Conservation (phyloP, 1,284 basidiomycete genomes). For the Cystobasidium sp. region DNA sequence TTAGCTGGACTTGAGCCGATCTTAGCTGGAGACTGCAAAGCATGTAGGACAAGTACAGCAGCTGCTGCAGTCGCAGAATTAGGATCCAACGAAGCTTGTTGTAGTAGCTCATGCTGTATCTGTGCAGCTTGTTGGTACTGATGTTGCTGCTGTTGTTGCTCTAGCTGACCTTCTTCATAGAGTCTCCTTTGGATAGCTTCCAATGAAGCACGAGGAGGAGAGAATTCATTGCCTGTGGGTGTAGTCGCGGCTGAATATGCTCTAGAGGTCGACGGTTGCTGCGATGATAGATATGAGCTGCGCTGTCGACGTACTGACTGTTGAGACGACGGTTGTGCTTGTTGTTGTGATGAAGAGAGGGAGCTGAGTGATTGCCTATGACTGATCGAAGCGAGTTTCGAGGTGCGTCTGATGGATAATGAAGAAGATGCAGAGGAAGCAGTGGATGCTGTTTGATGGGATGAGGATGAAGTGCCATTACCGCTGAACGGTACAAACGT, state of each 20-base stretch:
- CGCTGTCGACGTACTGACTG: conserved; percentile 3
- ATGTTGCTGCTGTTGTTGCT: background rate
- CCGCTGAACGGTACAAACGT: background rate
- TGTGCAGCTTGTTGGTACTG: background rate
- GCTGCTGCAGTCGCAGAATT: background rate
- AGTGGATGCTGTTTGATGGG: background rate
- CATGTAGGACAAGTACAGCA: conserved; percentile 24
- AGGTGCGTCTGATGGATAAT: conserved; percentile 2
- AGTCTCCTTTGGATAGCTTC: conserved; percentile 17
- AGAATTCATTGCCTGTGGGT: conserved; percentile 3
- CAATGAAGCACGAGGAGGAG: background rate
- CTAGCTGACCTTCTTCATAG: conserved; percentile 1
- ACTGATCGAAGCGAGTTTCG: conserved; percentile 19
- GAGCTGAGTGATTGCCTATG: conserved; percentile 4
- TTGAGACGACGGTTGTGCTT: background rate
- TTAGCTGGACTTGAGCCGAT: conserved; percentile 36
- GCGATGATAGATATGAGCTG: background rate
- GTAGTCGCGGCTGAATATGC: conserved; percentile 1
- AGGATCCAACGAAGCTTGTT: background rate
- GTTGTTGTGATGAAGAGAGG: background rate
- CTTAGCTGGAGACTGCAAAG: conserved; percentile 32
- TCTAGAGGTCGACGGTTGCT: background rate
- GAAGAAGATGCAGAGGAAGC: conserved; percentile 5
- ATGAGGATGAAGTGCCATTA: background rate
- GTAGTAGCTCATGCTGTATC: conserved; percentile 1